phyloP scores from a whole-genome alignment of 306 rosid genomes.

The Mimosa bimucronata region DNA sequence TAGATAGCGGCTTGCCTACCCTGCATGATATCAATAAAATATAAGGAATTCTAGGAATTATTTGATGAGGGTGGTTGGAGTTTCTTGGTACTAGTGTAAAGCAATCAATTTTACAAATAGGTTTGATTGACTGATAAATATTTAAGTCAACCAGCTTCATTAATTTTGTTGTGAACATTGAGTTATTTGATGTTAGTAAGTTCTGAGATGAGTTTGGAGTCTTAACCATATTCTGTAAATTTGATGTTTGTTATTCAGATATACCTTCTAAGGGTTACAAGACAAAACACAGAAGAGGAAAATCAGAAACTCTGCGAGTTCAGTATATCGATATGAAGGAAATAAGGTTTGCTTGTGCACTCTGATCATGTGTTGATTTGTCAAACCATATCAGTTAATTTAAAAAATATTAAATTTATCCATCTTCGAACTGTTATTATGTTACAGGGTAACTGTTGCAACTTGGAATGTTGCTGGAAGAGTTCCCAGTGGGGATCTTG shows the following conservation, averaged over 20 bases:
- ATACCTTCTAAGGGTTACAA: conserved; percentile 48
- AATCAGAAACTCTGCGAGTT: conserved; percentile 91
- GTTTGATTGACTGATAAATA: not conserved
- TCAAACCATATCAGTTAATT: conserved; percentile 22
- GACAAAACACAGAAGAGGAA: conserved; percentile 79
- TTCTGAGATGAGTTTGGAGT: conserved; percentile 22
- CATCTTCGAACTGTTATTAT: conserved; percentile 39
- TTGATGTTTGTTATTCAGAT: conserved; percentile 56
- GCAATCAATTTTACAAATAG: not conserved
- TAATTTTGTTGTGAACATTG: conserved; percentile 25
- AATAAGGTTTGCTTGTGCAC: conserved; percentile 63
- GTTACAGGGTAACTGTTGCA: conserved; percentile 76
- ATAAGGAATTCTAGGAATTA: not conserved
- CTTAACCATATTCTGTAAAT: conserved; percentile 5
- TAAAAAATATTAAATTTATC: conserved; percentile 33
- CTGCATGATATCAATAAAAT: not conserved
- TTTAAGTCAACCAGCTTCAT: not conserved
- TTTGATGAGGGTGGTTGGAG: not conserved
- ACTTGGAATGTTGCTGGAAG: conserved; percentile 97
- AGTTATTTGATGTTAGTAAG: not conserved
- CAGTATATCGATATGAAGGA: conserved; percentile 95
- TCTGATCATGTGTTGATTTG: conserved; percentile 36
- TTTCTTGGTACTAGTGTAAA: conserved; percentile 5
- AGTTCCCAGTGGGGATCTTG: conserved; percentile 70
- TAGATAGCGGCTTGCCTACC: conserved; percentile 17